Base-by-base conservation (phyloP, 306 rosid genomes). In the Cicer yamashitae region DNA sequence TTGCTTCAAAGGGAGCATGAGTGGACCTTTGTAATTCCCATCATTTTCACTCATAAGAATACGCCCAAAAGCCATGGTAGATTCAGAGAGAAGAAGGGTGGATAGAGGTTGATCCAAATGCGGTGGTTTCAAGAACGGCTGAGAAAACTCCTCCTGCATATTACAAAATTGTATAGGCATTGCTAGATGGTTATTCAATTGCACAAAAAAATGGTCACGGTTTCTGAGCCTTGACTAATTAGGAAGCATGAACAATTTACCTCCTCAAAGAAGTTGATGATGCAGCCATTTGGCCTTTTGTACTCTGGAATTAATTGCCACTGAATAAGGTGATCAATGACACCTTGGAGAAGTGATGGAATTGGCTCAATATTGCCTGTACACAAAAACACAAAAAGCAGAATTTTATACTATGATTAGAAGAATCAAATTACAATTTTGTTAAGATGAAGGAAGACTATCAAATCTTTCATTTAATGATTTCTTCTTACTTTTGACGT, bases 71-170 rank as follows among this genome's bases (percentile, higher is more conserved):
- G 96, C 97, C 97, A 94, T 92, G 5, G 93, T 84, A 84, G 97
- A 90, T 82, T 90, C 97, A 64, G 91, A 85, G 14, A 94, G 94
- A 71, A 91, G 82, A 84, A 94, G 87, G 79, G 93, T 94, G 58
- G 94, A 86, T 67, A 94, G 74, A 46, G 98, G 98, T 58, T 94
- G 98, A 13, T 94, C 98, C 89, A 94, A 67, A 82, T 94, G 98
- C 10, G 98, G 98, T 37, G 98, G 98, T 82, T 94, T 94, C 70
- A 81, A 84, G 86, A 94, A 94, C 76, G 98, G 98, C 86, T 94
- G 98, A 48, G 98, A 91, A 71, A 87, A 82, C 78, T 94, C 98
- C 15, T 86, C 98, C 98, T 94, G 77, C 70, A 77, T 50, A 43
- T 30, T 52, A 63, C 76, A 71, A 59, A 73, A 59, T 76, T 51